Base-by-base conservation (phyloP, 108 stramenopile species). In the Pelagomonas calceolata region DNA sequence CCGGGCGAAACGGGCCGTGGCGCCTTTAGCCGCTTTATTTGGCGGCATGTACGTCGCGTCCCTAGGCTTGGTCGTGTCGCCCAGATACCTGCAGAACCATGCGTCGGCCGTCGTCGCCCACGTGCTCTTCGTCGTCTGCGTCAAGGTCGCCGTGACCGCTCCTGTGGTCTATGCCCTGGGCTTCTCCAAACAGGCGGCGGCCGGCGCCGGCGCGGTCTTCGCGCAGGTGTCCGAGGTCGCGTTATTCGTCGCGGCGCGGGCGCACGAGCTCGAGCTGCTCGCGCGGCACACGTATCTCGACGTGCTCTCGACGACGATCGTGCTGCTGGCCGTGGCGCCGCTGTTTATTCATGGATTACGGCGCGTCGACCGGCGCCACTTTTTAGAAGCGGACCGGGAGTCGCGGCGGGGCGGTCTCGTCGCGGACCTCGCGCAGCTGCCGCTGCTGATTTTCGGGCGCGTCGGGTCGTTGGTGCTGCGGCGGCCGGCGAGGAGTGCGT, bases 11-110 rank as follows among this genome's bases (percentile, higher is more conserved):
- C 30, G 32, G n/a, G 64, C 71, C 63, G 64, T 72, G 32, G 15
- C 34, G 46, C 64, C 71, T 32, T 26, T 72, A 1, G 64, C 71
- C 0, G 34, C 65, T 33, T 46, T 72, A 15, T 72, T 72, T 36
- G 71, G 71, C 4, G 71, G 71, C 51, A 72, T 72, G 71, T 72
- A 72, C 71, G 30, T 72, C 29, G 64, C 71, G 46, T 72, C 71
- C 14, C 63, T 72, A 26, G 71, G 71, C 16, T n/a, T 72, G 51
- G 64, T 72, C 16, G 64, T 63, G 31, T 72, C 71, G 30, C 71
- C 71, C 26, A 3, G 26, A 33, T 72, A 64, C 63, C 7, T 72
- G 30, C 32, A n/a, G 30, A 32, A 64, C 21, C 34, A 72, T 17
- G 21, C 36, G 14, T 17, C 65, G 65, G 35, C 71, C 32, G 66